Base-by-base conservation (phyloP, 2,329 filamentous ascomycete species). In the Chalara sp. region DNA sequence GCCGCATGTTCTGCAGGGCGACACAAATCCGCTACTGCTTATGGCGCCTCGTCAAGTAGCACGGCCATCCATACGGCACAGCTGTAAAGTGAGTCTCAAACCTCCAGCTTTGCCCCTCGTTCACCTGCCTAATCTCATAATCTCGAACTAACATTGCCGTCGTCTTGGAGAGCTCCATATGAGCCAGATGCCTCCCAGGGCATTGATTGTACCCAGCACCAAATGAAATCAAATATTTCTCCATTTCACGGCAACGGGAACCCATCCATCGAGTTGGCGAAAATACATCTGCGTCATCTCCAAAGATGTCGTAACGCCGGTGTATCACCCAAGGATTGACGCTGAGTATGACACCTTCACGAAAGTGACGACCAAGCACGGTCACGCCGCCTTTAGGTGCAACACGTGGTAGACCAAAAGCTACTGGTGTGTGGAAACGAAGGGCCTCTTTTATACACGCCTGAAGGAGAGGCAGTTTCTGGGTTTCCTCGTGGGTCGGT, bases 371-470 rank as follows among this genome's bases (percentile, higher is more conserved):
- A 28, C 58, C 62, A 8, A 48, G 63, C 35, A 70, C 59, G 0
- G 61, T 66, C 5, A 70, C 49, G 2, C 68, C 66, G 28, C 59
- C 64, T 21, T 21, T 21, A 21, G 21, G 21, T 11, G 55, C 48
- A 32, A 60, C 44, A 12, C 58, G 48, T 8, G 58, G 48, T 21
- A 58, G 60, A 7, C 63, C 64, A 39, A 64, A 62, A 0, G 58
- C 58, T 3, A 66, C 61, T 5, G 62, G 60, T 1, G 65, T 57
- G 47, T 70, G 65, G 21, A 68, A 57, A 0, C 69, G 65, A 33
- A 65, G 62, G 5, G 67, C 61, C 51, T 72, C 69, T 55, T 70
- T 70, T 42, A 55, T 49, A 55, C 65, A 67, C 44, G 68, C 67
- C 45, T 70, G 65, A 5, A 70, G 59, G 44, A 64, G 66, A 0